Evolutionary conservation across 2,329 filamentous ascomycete species (phyloP).

Genomic region (Ampelomyces quisqualis): DNA sequence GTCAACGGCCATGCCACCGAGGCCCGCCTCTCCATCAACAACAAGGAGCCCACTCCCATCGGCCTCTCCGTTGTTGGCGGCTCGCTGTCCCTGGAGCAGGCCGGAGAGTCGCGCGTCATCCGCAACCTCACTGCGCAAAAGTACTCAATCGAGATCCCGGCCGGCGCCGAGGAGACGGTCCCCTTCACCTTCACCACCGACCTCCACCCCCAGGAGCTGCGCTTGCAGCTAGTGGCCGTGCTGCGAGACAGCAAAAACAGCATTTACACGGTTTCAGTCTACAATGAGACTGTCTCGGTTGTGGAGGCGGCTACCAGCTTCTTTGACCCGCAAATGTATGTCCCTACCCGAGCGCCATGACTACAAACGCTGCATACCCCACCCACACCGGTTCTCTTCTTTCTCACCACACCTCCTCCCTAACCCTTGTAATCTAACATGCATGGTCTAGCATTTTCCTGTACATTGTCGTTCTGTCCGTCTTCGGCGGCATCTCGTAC

Average conservation of each 20-base stretch:
- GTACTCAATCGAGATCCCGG: conserved; percentile 72
- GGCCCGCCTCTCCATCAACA: conserved; percentile 78
- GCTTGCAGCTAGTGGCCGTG: conserved; percentile 73
- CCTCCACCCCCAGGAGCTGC: conserved; percentile 88
- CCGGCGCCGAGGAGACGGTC: conserved; percentile 73
- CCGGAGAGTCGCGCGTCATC: conserved; percentile 60
- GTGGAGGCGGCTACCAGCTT: conserved; percentile 90
- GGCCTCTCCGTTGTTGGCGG: conserved; percentile 76
- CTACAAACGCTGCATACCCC: not conserved
- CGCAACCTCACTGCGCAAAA: conserved; percentile 80
- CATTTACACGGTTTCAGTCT: conserved; percentile 75
- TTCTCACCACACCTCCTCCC: not conserved
- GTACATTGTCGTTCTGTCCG: conserved; percentile 82
- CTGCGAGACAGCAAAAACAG: conserved; percentile 66
- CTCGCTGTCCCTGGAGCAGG: conserved; percentile 63
- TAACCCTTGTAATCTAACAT: conserved; percentile 15
- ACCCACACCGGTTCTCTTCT: not conserved
- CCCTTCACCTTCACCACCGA: conserved; percentile 86
- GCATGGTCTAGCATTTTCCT: conserved; percentile 83
- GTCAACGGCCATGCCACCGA: conserved; percentile 88
- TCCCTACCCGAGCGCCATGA: conserved; percentile 13
- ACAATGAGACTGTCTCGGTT: conserved; percentile 79
- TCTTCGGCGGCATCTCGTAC: conserved; percentile 79
- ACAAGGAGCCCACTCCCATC: conserved; percentile 76
- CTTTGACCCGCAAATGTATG: conserved; percentile 94